phyloP scores from a whole-genome alignment of 2,329 filamentous ascomycete genomes.

The Lachnellula occidentalis region DNA sequence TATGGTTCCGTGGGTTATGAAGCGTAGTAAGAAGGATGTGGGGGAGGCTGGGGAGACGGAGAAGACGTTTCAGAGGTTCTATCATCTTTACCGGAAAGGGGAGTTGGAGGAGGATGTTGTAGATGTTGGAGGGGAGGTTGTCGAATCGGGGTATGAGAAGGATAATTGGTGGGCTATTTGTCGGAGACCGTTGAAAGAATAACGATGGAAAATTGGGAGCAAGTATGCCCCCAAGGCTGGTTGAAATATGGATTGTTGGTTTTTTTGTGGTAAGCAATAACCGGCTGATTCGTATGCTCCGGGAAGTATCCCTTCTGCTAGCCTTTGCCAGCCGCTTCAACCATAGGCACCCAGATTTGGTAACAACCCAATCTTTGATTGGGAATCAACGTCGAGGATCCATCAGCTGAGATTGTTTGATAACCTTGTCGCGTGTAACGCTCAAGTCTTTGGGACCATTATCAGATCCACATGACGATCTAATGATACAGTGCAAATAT shows the following conservation, averaged over 20 bases:
- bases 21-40: conserved; percentile 32
- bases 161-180: conserved; percentile 96
- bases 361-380: neutral
- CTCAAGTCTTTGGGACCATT: neutral
- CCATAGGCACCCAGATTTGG: neutral
- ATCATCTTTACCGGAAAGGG: conserved; percentile 82
- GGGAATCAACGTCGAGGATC: neutral
- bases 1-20: conserved; percentile 90
- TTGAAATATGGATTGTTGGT: neutral
- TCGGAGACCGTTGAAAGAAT: conserved; percentile 3
- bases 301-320: neutral
- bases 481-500: conserved; percentile 12
- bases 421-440: neutral
- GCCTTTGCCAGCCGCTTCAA: neutral
- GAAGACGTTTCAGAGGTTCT: conserved; percentile 72
- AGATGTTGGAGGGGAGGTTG: conserved; percentile 66
- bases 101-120: conserved; percentile 79
- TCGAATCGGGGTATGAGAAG: conserved; percentile 85
- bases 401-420: neutral
- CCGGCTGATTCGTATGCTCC: neutral
- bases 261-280: neutral
- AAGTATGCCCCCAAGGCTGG: neutral
- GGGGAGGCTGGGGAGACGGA: conserved; percentile 32
- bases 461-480: neutral
- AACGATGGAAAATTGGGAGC: neutral